These are phyloP conservation scores for Starmera amethionina DNA, from an alignment of 805 yeast genomes.

Conservation along the genomic window DNA sequence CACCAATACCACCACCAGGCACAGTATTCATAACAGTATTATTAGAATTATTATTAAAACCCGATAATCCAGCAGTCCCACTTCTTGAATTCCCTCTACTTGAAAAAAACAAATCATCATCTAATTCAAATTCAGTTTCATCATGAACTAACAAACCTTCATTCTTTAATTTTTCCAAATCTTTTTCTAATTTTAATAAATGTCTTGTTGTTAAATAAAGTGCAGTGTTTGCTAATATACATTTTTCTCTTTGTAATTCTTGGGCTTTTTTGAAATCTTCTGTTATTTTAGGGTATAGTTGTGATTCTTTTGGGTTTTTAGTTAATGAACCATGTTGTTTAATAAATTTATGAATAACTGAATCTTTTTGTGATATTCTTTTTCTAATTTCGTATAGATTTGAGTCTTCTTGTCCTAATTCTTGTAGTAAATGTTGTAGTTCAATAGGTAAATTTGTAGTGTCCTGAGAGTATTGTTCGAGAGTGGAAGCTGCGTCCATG, in stretches of 20 bases:
- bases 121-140: slow-evolving; percentile 23
- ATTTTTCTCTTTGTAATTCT: slow-evolving; percentile 67
- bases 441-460: slow-evolving; percentile 84
- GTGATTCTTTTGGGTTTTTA: slow-evolving; percentile 74
- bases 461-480: slow-evolving; percentile 64
- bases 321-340: slow-evolving; percentile 74
- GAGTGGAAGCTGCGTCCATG: slow-evolving; percentile 86
- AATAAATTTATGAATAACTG: slow-evolving; percentile 74
- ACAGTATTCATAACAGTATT: neutral
- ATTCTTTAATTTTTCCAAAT: slow-evolving; percentile 62
- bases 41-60: neutral
- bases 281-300: slow-evolving; percentile 51
- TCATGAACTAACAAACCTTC: slow-evolving; percentile 67
- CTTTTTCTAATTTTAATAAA: slow-evolving; percentile 60
- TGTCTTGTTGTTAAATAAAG: slow-evolving; percentile 71
- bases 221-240: slow-evolving; percentile 74
- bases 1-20: too few relatives aligned
- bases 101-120: slow-evolving; percentile 23
- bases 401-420: slow-evolving; percentile 60
- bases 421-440: slow-evolving; percentile 69
- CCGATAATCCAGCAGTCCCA: slow-evolving; percentile 10
- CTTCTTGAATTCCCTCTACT: slow-evolving; percentile 22
- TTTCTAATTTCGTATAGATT: slow-evolving; percentile 56
- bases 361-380: slow-evolving; percentile 61
- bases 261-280: slow-evolving; percentile 55